Base-by-base conservation (phyloP, 768 basidiomycete genomes). In the Austroboletus eburneus region DNA sequence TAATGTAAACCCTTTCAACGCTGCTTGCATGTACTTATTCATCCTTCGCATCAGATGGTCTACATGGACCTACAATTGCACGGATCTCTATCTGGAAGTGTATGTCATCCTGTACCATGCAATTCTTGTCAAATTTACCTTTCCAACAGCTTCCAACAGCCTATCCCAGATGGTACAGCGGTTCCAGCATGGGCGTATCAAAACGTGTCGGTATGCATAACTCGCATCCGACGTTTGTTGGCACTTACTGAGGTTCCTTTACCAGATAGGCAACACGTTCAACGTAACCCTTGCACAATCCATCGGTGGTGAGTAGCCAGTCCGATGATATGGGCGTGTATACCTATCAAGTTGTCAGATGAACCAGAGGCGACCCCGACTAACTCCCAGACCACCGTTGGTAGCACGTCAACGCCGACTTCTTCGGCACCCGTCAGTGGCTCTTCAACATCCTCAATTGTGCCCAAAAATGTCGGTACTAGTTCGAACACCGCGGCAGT, bases 181-280 rank as follows among this genome's bases (percentile, higher is more conserved):
- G 70, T 85, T 17, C 83, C 81, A 9, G 73, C 72, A 10, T 85
- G 83, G 83, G 82, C 82, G 13, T 85, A 76, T 49, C 63, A 77
- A 27, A 73, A 80, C 46, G 74, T 83, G 20, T 61, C 69, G 56
- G 73, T 75, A 56, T 37, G 75, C 32, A 30, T 35, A 59, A 51
- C 34, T 27, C 21, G 9, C 10, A 17, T 29, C 7, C 0, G 2
- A 6, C 9, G 9, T 49, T 9, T 21, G 17, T 16, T 17, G 16
- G 30, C 14, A 44, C 29, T 51, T 8, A 7, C 30, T 57, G 29
- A 54, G n/a, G 5, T 2, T 36, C 29, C 25, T 25, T 45, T 44
- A 29, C 7, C 42, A 76, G 72, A 45, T 55, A n/a, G 61, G 54
- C 36, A 63, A 71, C 41, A 50, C 38, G 18, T 79, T 78, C 55